Base-by-base conservation (phyloP, 805 yeast genomes). In the Starmerella bombi region DNA sequence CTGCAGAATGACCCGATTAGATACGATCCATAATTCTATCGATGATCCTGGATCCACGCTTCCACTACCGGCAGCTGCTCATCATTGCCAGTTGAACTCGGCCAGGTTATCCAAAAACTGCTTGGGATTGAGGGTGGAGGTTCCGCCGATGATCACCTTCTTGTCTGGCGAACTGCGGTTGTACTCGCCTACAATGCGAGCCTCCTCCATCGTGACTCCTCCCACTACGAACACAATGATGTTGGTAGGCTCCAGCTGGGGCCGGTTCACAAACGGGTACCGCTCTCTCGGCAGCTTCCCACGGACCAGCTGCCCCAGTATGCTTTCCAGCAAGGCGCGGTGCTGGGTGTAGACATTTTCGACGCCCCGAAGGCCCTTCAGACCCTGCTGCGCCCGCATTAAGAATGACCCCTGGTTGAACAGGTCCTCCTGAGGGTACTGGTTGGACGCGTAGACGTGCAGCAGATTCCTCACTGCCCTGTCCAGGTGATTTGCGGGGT, bases 151-250 rank as follows among this genome's bases (percentile, higher is more conserved):
- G 1, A 84, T 67, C 14, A 82, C 65, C 48, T 83, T 72, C 34
- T 80, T 67, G 8, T 72, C 74, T 27, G 70, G 71, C 19, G 47
- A 42, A 6, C 54, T 48, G 19, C 72, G 63, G 53, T 79, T 77
- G 47, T 85, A 66, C 45, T 84, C 81, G 40, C 80, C 74, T 4
- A 86, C 74, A 19, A 85, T 61, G 46, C 95, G 71, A 0, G 93
- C 82, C 58, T 91, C 99, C 59, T 88, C 97, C 56, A 74, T 84
- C 1, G 97, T 88, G 2, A 72, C 79, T 14, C 98, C 98, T 5
- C 96, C 97, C 38, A 83, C 74, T 15, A 64, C 52, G 41, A 62
- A 63, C 17, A 65, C 59, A 21, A 65, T 48, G 14, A 63, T 52
- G 34, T 60, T 62, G 3, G 57, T 54, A 16, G 57, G 51, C 34